Percentiles rank a stretch among this genome's conserved stretches.
Conservation (phyloP, 306 rosid species). For the Parietaria judaica region DNA sequence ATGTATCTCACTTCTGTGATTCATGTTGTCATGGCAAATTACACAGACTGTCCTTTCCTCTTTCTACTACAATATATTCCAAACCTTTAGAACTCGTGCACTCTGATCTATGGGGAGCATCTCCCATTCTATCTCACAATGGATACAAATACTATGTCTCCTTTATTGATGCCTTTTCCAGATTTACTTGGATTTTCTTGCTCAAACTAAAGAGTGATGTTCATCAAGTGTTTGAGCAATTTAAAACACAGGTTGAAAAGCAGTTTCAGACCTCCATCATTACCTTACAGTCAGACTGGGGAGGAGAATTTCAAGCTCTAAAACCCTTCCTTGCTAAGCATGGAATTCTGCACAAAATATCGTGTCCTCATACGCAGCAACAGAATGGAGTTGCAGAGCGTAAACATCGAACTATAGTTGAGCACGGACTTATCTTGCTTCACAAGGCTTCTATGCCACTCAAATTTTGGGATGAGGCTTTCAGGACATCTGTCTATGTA, state of each 20-base stretch:
- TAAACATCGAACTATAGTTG: not conserved
- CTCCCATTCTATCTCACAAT: too few species aligned
- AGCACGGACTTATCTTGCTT: not conserved
- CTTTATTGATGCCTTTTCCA: too few species aligned
- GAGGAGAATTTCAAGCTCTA: not conserved
- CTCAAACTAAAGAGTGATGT: too few species aligned
- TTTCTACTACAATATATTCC: too few species aligned
- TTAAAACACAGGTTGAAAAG: not conserved
- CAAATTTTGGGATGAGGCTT: not conserved
- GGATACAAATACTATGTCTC: too few species aligned
- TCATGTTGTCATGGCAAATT: too few species aligned
- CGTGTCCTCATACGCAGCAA: not conserved
- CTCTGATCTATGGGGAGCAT: too few species aligned
- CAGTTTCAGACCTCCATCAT: not conserved
- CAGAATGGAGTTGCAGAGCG: not conserved
- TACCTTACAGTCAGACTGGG: not conserved
- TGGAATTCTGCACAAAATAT: not conserved
- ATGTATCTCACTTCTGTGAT: too few species aligned
- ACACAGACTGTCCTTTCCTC: too few species aligned
- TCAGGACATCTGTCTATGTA: not conserved
- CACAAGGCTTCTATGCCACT: not conserved
- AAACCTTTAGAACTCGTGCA: too few species aligned
- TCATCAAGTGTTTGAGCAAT: not conserved
- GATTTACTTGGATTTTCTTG: too few species aligned
- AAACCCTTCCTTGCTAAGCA: not conserved